Percentiles rank a stretch among this genome's conserved stretches.
Evolutionary conservation across 192 early-diverging fungal genomes (phyloP).

Genomic region (Chytriomyces confervae): DNA sequence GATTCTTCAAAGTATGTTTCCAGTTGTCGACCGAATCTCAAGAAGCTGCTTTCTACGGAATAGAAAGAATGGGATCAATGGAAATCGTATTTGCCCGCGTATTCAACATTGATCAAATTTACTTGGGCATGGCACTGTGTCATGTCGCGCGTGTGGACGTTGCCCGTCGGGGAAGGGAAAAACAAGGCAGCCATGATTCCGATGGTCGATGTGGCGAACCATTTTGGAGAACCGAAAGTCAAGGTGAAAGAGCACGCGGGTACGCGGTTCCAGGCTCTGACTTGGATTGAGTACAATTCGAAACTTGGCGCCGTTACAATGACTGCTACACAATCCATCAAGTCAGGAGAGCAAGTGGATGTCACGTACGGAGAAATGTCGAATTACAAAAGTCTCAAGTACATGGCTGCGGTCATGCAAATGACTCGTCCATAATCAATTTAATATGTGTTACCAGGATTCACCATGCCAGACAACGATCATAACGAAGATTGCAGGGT

Average conservation of each 20-base stretch:
- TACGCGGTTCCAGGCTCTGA: not conserved
- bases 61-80: slow-evolving; percentile 14
- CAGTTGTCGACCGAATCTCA: no score
- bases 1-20: no score
- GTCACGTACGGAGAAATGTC: slow-evolving; percentile 26
- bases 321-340: slow-evolving; percentile 25
- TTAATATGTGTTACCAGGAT: not conserved
- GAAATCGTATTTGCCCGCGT: not conserved
- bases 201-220: slow-evolving; percentile 31
- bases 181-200: slow-evolving; percentile 27
- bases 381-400: slow-evolving; percentile 22
- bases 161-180: slow-evolving; percentile 12
- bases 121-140: slow-evolving; percentile 19
- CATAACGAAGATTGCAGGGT: slow-evolving; percentile 24
- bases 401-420: slow-evolving; percentile 1
- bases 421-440: no score
- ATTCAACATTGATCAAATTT: not conserved
- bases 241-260: not conserved
- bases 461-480: slow-evolving; percentile 21
- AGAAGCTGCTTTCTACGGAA: no score
- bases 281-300: slow-evolving; percentile 27
- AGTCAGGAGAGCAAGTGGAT: slow-evolving; percentile 13
- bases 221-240: slow-evolving; percentile 24
- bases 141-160: slow-evolving; percentile 19
- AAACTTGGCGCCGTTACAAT: slow-evolving; percentile 25